Evolutionary conservation across 352 stramenopile genomes (phyloP), one percentile per base, ranked within the genome.

Genomic region (Thraustochytrium sp.): DNA sequence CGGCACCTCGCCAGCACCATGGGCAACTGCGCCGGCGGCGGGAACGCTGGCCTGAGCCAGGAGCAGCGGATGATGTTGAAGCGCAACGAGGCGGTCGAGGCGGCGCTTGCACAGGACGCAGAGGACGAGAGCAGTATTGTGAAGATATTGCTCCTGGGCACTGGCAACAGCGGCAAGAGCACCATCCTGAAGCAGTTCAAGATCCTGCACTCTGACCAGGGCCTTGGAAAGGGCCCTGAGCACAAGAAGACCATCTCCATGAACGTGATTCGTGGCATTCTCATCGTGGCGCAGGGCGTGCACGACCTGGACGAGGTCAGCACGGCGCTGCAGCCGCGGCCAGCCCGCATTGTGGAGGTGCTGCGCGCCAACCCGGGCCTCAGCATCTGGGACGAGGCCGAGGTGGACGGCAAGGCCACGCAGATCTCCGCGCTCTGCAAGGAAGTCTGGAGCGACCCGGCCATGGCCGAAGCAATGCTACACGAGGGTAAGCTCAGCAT

Each of bases 171-270:
- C 42, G 88, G 88, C 9, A 91, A 91, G 55, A 88, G 76, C 42
- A 91, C 88, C 23, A 91, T 91, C 55, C 88, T 91, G 37, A 89
- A 90, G 51, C 88, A 91, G 75, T 91, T 91, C 49, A 84, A 84
- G 37, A 34, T 84, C 21, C 48, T 84, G 29, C 76, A 84, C 38
- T 83, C 76, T 11, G 76, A 84, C 1, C 61, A 84, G 31, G 65
- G 65, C 16, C 76, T 84, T 36, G 76, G 76, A 13, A 62, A 84
- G 16, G 63, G 9, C 72, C 16, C 23, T 18, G 38, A 46, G 23
- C 65, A 83, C 46, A 84, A 84, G 34, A 0, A 59, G 1, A 73
- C 76, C 40, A 8, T 84, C 23, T 84, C 76, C 21, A 46, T 77
- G 31, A 84, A 84, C 38, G 34, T 84, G 40, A 9, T 83, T 13